A percentile compares a stretch with the other conserved stretches of the same genome.
Conservation (phyloP, 1,284 basidiomycete genomes). For the Bjerkandera adusta region DNA sequence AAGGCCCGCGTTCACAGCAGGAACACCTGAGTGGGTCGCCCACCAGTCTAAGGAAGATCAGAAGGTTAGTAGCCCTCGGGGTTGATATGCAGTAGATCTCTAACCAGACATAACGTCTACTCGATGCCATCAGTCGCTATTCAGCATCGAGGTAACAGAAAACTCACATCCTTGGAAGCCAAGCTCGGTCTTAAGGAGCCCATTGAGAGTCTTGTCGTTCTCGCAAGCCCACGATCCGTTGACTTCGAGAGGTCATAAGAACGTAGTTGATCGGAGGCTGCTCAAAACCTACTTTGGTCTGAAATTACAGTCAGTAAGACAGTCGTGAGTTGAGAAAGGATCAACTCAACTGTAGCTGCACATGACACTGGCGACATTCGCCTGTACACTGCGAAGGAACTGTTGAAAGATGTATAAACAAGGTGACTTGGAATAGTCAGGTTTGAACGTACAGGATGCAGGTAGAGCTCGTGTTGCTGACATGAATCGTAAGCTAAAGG, state of each 20-base stretch:
- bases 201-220: slow-evolving; percentile 64
- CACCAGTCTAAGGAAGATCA: slow-evolving; percentile 56
- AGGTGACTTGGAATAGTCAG: background rate
- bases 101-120: slow-evolving; percentile 25
- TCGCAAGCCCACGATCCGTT: slow-evolving; percentile 67
- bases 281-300: slow-evolving; percentile 37
- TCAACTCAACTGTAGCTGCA: slow-evolving; percentile 59
- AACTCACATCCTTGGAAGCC: slow-evolving; percentile 64
- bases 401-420: slow-evolving; percentile 17
- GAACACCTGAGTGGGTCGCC: slow-evolving; percentile 31
- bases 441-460: slow-evolving; percentile 39
- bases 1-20: slow-evolving; percentile 54
- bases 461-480: slow-evolving; percentile 56
- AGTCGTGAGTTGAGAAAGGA: background rate
- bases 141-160: background rate
- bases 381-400: slow-evolving; percentile 62
- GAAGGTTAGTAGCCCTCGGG: slow-evolving; percentile 15
- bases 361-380: slow-evolving; percentile 67
- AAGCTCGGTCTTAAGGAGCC: slow-evolving; percentile 67
- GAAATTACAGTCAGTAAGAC: background rate
- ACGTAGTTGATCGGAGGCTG: background rate
- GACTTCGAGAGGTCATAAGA: slow-evolving; percentile 29
- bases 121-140: background rate
- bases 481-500: background rate
- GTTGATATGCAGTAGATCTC: background rate